phyloP scores from a whole-genome alignment of 257 asterid genomes.

The Coffea canephora region DNA sequence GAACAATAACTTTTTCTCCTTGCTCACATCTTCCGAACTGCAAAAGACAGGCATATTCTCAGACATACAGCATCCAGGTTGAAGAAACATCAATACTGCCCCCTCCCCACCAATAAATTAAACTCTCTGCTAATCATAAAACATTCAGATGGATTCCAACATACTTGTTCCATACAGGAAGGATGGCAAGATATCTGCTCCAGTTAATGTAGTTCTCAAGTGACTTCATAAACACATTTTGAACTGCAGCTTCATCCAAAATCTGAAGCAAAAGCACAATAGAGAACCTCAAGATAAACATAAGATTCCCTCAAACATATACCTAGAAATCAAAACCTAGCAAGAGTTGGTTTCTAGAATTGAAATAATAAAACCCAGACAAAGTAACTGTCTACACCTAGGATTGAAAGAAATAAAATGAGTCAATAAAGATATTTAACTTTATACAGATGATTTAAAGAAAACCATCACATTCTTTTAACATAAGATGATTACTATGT shows the following conservation, averaged over 20 bases:
- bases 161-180: slow-evolving; percentile 98
- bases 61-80: slow-evolving; percentile 7
- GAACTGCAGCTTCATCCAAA: slow-evolving; percentile 97
- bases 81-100: neutral
- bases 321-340: neutral
- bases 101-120: neutral
- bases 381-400: neutral
- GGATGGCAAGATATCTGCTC: slow-evolving; percentile 75
- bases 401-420: neutral
- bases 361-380: too few relatives aligned
- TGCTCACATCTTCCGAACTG: slow-evolving; percentile 83
- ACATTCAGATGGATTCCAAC: slow-evolving; percentile 22
- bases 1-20: slow-evolving; percentile 86
- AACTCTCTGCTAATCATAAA: neutral
- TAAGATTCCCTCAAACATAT: slow-evolving; percentile 12
- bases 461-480: neutral
- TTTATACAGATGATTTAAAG: neutral
- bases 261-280: slow-evolving; percentile 50
- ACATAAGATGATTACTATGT: neutral
- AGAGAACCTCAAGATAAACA: slow-evolving; percentile 8
- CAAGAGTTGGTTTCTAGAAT: too few relatives aligned
- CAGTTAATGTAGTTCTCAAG: slow-evolving; percentile 95
- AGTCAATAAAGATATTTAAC: neutral
- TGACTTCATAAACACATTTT: slow-evolving; percentile 78
- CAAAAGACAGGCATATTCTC: slow-evolving; percentile 22